These are phyloP conservation scores for Acanthamoeba royreba DNA, from an alignment of 208 protist genomes.

Conservation along the genomic window DNA sequence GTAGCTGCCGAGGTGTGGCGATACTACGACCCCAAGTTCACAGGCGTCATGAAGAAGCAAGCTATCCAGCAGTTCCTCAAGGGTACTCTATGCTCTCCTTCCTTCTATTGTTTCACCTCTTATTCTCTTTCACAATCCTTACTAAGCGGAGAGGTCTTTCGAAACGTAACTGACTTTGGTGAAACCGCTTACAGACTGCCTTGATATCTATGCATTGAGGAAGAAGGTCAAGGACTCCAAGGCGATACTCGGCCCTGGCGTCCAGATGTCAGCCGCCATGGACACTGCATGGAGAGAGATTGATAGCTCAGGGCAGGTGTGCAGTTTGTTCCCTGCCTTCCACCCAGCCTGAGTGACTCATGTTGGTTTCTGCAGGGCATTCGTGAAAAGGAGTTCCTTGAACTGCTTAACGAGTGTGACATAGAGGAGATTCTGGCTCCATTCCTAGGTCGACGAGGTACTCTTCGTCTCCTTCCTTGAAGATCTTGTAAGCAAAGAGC, in stretches of 20 bases:
- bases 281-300: background rate
- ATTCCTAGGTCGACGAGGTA: background rate
- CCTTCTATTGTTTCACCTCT: too few relatives aligned
- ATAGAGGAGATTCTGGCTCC: background rate
- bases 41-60: background rate
- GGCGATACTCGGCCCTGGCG: background rate
- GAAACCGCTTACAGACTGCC: background rate
- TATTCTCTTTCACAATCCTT: too few relatives aligned
- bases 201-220: background rate
- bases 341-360: background rate
- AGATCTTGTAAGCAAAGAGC: background rate
- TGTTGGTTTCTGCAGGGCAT: background rate
- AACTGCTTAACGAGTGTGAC: conserved; percentile 37
- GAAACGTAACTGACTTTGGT: too few relatives aligned
- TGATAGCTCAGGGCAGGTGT: background rate
- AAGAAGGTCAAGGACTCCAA: background rate
- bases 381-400: background rate
- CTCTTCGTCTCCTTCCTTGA: background rate
- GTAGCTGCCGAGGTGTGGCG: background rate
- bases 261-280: background rate
- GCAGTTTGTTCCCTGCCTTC: background rate
- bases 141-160: too few relatives aligned
- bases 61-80: conserved; percentile 10
- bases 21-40: conserved; percentile 44
- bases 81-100: background rate